Base-by-base conservation (phyloP, 257 asterid genomes). In the Salvia hispanica region DNA sequence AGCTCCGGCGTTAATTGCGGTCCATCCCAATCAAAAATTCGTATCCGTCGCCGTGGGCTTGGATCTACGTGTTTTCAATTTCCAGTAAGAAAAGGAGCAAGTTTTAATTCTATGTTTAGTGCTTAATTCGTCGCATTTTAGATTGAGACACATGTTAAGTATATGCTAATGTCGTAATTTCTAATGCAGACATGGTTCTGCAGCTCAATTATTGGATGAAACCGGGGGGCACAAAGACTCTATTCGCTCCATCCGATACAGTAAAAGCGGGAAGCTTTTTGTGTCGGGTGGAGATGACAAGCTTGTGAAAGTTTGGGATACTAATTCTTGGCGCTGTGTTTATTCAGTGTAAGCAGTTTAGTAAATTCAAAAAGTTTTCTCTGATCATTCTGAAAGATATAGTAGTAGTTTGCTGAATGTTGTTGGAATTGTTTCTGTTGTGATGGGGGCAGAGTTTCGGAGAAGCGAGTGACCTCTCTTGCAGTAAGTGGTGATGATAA, bases 221-320 rank as follows among this genome's bases (percentile, higher is more conserved):
- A 77, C 74, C 14, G 87, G 82, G 36, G 95, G 83, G 57, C 80
- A 93, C 67, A 93, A 72, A 72, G 97, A 85, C 64, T 85, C 97
- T 44, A 81, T 91, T 50, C 89, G 97, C 65, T 88, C 97, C 53
- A 80, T 88, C 75, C 81, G 88, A 5, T 91, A 76, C 71, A 84
- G 95, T 66, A 80, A 77, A 57, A 80, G 89, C 44, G 99, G 99
- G 68, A 62, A 71, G 74, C 79, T 88, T 18, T 84, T 91, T 75
- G 93, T 81, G 15, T 88, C 99, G 8, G 96, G 93, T 42, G 97
- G 99, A 44, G 99, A 91, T 73, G 99, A 91, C 70, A 94, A 94
- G 82, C 85, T 87, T 16, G 95, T 91, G 40, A 91, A 88, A 79
- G 71, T 94, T 61, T 91, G 96, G 99, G 79, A 76, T 45, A 80